A percentile compares a stretch with the other conserved stretches of the same genome.
phyloP scores from a whole-genome alignment of 208 protist species.

The Acanthamoeba sp. region DNA sequence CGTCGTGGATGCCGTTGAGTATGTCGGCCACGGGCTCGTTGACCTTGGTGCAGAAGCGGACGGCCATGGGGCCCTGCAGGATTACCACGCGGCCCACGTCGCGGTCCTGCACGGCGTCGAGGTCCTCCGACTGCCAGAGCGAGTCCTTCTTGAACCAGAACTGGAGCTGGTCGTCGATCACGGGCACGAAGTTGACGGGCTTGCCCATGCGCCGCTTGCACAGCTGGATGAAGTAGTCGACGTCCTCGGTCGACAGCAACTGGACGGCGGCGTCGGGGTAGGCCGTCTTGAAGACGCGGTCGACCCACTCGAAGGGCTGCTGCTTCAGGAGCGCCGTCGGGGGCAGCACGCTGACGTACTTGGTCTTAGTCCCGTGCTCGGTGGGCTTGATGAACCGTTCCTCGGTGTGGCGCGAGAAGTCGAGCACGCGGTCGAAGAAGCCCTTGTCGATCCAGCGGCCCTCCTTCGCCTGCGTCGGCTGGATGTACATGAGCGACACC shows the following conservation, averaged over 20 bases:
- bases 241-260: conserved; percentile 86
- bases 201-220: conserved; percentile 86
- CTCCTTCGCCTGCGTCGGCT: neutral
- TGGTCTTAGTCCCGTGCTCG: neutral
- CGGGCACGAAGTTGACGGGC: conserved; percentile 90
- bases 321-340: conserved; percentile 25
- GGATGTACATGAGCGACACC: conserved; percentile 85
- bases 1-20: conserved; percentile 81
- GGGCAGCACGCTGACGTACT: conserved; percentile 45
- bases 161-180: conserved; percentile 87
- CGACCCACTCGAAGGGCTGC: conserved; percentile 69
- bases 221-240: conserved; percentile 88
- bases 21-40: conserved; percentile 89
- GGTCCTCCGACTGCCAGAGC: conserved; percentile 89
- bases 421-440: conserved; percentile 77
- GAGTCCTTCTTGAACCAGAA: conserved; percentile 91
- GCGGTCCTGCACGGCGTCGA: conserved; percentile 84
- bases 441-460: conserved; percentile 81
- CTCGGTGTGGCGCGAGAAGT: conserved; percentile 87
- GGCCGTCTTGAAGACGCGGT: conserved; percentile 77
- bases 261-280: conserved; percentile 79
- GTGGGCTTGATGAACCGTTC: conserved; percentile 82
- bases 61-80: conserved; percentile 90
- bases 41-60: conserved; percentile 79
- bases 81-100: conserved; percentile 89